phyloP scores from a whole-genome alignment of 306 rosid genomes.

The Cyclanthera cordifolia region DNA sequence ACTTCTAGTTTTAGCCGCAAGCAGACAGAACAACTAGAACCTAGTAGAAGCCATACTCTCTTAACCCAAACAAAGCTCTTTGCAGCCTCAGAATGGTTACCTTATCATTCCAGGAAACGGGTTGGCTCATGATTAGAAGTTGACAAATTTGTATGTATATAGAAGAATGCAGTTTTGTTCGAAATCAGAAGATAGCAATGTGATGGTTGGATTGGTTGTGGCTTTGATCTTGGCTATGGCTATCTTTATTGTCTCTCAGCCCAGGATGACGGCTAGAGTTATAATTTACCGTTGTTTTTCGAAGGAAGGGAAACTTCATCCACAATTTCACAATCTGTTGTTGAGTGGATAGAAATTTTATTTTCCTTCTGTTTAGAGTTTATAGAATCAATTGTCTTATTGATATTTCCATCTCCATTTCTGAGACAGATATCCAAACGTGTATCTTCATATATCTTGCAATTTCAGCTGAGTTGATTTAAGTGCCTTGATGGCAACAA shows the following conservation, averaged over 20 bases:
- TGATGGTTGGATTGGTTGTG: conserved; percentile 22
- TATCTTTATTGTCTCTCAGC: conserved; percentile 21
- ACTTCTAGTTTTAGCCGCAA: background rate
- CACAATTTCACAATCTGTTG: background rate
- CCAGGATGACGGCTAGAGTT: conserved; percentile 24
- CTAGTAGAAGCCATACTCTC: background rate
- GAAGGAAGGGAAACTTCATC: background rate
- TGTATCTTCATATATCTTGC: background rate
- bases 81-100: background rate
- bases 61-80: background rate
- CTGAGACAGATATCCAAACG: background rate
- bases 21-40: too few species aligned
- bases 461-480: background rate
- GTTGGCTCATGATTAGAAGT: background rate
- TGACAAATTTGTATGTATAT: background rate
- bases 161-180: conserved; percentile 12
- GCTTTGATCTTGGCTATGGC: conserved; percentile 28
- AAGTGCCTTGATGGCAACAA: background rate
- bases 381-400: background rate
- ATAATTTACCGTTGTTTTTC: conserved; percentile 20
- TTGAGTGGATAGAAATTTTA: background rate
- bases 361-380: background rate
- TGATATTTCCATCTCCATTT: background rate
- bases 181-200: background rate
- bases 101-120: background rate